These are phyloP conservation scores for Sodiomyces alkalinus DNA, from an alignment of 2,329 filamentous ascomycete genomes.

Conservation along the genomic window DNA sequence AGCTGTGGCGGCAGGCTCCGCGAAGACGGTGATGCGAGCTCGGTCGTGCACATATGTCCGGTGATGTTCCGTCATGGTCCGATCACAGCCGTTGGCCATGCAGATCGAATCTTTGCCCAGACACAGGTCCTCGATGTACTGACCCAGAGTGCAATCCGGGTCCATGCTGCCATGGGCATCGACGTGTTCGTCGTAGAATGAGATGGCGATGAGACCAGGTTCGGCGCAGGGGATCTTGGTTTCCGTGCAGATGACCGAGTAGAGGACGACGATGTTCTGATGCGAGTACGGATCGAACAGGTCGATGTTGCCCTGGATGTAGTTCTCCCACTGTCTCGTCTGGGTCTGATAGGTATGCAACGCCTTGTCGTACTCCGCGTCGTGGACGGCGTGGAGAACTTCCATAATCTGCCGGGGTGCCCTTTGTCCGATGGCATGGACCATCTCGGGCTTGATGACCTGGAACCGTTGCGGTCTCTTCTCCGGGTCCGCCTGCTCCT, in stretches of 20 bases:
- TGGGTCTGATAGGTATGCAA: slow-evolving; percentile 88
- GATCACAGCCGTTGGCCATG: slow-evolving; percentile 70
- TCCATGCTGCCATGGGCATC: slow-evolving; percentile 46
- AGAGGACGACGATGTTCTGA: slow-evolving; percentile 89
- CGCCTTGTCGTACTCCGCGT: slow-evolving; percentile 93
- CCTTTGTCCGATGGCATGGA: slow-evolving; percentile 66
- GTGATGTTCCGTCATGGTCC: slow-evolving; percentile 83
- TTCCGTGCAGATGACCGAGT: slow-evolving; percentile 83
- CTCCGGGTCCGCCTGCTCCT: slow-evolving; percentile 42
- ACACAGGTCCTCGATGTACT: slow-evolving; percentile 87
- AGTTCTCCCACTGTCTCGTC: slow-evolving; percentile 91
- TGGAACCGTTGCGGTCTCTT: slow-evolving; percentile 65
- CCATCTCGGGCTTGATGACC: slow-evolving; percentile 89
- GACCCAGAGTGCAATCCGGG: slow-evolving; percentile 83
- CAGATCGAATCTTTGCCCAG: slow-evolving; percentile 63
- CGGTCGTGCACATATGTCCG: slow-evolving; percentile 95
- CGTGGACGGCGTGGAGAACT: slow-evolving; percentile 84
- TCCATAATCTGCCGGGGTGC: slow-evolving; percentile 82
- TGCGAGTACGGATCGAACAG: slow-evolving; percentile 92
- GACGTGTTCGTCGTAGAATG: slow-evolving; percentile 86
- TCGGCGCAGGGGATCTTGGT: slow-evolving; percentile 90
- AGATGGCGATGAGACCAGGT: slow-evolving; percentile 76
- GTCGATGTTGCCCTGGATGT: slow-evolving; percentile 74
- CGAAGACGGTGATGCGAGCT: slow-evolving; percentile 80
- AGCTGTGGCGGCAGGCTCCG: slow-evolving; percentile 43